These are phyloP conservation scores for Colletotrichum brevisporum DNA, from an alignment of 2,329 filamentous ascomycete species.

Conservation along the genomic window DNA sequence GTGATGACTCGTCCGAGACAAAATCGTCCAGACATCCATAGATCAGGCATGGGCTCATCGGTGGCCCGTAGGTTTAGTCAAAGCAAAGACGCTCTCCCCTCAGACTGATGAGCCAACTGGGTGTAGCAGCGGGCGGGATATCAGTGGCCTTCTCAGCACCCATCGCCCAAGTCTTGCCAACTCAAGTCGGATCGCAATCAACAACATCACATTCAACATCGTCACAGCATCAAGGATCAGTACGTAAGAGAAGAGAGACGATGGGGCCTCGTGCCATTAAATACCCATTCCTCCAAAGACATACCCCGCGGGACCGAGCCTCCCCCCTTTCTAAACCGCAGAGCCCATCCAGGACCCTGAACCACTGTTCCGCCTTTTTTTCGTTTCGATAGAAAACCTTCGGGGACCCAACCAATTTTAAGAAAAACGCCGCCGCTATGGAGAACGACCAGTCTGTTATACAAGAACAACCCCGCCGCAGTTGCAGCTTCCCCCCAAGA, in stretches of 20 bases:
- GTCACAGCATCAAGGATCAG: too few relatives aligned
- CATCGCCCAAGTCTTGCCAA: too few relatives aligned
- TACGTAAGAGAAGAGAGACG: slow-evolving; percentile 35
- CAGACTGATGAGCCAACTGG: too few relatives aligned
- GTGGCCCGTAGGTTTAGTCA: too few relatives aligned
- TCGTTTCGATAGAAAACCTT: slow-evolving; percentile 1
- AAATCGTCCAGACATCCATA: too few relatives aligned
- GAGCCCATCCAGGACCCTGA: slow-evolving; percentile 14
- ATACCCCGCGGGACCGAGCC: neutral
- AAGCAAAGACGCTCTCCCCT: too few relatives aligned
- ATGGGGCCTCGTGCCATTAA: slow-evolving; percentile 36
- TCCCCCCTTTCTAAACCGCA: slow-evolving; percentile 9
- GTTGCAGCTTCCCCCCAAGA: slow-evolving; percentile 4
- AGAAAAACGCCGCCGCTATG: slow-evolving; percentile 61
- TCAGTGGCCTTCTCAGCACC: too few relatives aligned
- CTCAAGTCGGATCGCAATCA: too few relatives aligned
- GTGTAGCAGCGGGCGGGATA: too few relatives aligned
- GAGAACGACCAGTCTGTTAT: slow-evolving; percentile 54
- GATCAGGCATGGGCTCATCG: too few relatives aligned
- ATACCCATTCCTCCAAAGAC: slow-evolving; percentile 18
- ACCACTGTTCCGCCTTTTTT: neutral
- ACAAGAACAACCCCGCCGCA: slow-evolving; percentile 43
- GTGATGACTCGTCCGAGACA: too few relatives aligned
- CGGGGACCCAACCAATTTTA: neutral
- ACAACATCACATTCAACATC: too few relatives aligned